phyloP scores from a whole-genome alignment of 1,139 yeast genomes.

The Pichia kudriavzevii region DNA sequence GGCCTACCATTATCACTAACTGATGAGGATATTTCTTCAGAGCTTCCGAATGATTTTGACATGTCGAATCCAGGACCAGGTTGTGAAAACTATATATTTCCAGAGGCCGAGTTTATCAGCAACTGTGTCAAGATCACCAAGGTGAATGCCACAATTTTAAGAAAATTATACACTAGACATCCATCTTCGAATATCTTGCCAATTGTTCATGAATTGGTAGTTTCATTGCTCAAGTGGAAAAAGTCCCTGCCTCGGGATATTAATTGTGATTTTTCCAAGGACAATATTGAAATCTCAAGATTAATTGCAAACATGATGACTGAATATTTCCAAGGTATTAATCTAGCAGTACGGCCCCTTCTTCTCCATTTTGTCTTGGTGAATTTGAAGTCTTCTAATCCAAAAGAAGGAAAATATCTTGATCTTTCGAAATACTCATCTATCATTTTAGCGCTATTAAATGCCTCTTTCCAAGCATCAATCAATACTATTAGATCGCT shows the following conservation, averaged over 20 bases:
- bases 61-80: constrained; percentile 48
- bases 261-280: constrained; percentile 53
- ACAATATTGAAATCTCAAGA: constrained; percentile 53
- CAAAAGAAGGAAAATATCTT: constrained; percentile 38
- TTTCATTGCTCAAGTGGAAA: constrained; percentile 65
- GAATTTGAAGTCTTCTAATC: constrained; percentile 42
- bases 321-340: constrained; percentile 80
- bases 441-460: constrained; percentile 58
- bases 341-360: constrained; percentile 73
- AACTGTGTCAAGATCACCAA: constrained; percentile 78
- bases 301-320: constrained; percentile 73
- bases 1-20: constrained; percentile 75
- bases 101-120: constrained; percentile 71
- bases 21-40: constrained; percentile 73
- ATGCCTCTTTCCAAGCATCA: constrained; percentile 80
- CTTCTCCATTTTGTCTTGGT: constrained; percentile 72
- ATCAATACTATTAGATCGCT: constrained; percentile 68
- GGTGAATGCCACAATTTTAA: constrained; percentile 66
- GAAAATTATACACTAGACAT: constrained; percentile 67
- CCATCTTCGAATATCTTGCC: constrained; percentile 71
- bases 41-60: constrained; percentile 65
- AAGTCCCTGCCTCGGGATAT: constrained; percentile 55
- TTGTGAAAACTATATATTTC: constrained; percentile 65
- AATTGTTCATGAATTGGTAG: constrained; percentile 63
- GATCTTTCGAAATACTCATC: constrained; percentile 64